Conservation (phyloP, 2,329 filamentous ascomycete genomes). For the Claviceps sp. region DNA sequence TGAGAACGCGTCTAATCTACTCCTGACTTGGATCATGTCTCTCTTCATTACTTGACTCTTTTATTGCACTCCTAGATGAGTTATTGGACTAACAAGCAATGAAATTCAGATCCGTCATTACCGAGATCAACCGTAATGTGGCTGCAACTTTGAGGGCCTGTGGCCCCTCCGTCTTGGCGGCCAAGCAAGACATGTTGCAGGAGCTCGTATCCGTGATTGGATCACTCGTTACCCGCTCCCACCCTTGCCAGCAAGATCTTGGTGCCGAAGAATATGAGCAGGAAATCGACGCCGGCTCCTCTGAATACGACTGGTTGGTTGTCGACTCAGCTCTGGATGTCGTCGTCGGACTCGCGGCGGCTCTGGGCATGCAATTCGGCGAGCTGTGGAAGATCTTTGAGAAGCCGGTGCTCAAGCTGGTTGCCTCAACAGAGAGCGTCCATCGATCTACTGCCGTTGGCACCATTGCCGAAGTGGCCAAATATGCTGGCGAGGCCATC, state of each 20-base stretch:
- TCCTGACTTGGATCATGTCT: conserved; percentile 16
- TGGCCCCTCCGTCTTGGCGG: conserved; percentile 71
- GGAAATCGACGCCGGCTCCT: conserved; percentile 61
- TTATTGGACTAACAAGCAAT: background rate
- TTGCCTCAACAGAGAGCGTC: conserved; percentile 70
- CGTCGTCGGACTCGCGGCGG: conserved; percentile 68
- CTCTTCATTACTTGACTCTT: conserved; percentile 8
- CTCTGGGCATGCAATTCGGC: conserved; percentile 66
- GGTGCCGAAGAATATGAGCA: conserved; percentile 67
- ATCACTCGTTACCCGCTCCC: conserved; percentile 74
- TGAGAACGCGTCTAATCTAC: conserved; percentile 57
- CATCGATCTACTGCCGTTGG: conserved; percentile 87
- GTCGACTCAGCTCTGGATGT: conserved; percentile 92
- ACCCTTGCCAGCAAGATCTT: conserved; percentile 86
- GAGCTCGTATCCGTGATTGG: conserved; percentile 64
- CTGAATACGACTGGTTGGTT: conserved; percentile 95
- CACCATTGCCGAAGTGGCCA: conserved; percentile 80
- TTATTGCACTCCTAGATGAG: background rate
- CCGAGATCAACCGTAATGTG: conserved; percentile 89
- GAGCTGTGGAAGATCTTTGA: conserved; percentile 95
- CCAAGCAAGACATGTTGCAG: conserved; percentile 54
- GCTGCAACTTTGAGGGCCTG: conserved; percentile 82
- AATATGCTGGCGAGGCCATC: conserved; percentile 69
- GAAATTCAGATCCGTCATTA: conserved; percentile 59
- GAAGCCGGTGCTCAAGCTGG: conserved; percentile 79